Evolutionary conservation across 148 eudicot genomes (phyloP), one percentile per base, ranked within the genome.

Genomic region (Diospyros kaki): DNA sequence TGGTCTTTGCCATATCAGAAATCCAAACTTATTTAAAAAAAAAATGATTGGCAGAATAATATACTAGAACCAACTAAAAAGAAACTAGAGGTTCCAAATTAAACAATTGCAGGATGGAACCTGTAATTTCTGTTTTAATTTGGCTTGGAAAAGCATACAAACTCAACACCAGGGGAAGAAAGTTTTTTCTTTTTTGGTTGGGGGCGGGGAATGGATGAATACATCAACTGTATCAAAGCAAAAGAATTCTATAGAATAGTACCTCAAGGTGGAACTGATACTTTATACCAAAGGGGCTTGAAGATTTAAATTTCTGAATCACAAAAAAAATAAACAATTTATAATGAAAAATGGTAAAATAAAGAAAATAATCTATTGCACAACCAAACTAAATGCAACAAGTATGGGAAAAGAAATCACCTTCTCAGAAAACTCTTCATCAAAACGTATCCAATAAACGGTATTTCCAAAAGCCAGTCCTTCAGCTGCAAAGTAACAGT

Each of bases 211-310:
- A 61, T 28, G 28, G 1, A 55, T 40, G 9, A 11, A 41, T 68
- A 38, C 60, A 73, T 42, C 60, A n/a, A 73, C 46, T 45, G 48
- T 56, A 56, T 52, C 64, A 11, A 60, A 28, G 28, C 28, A 28
- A 28, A 28, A 28, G 28, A 28, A 64, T 39, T 40, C 56, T 50
- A 60, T 17, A 75, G 60, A 70, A 40, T 52, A 52, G 45, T 88
- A 96, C 99, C 97, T 96, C 98, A 60, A 93, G 89, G 80, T 93
- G 99, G 83, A 96, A 96, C 78, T 81, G 89, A 90, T 96, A 96
- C 74, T 89, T 82, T 67, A 96, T 89, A 75, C 99, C 99, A 81
- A 95, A 95, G 68, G 99, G 98, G 64, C 88, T 77, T 55, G 99
- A 91, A 78, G 98, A 81, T 71, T 85, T 90, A 66, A 95, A 91